Conservation (phyloP, 179 eudicot species). For the Beta lomatogona region DNA sequence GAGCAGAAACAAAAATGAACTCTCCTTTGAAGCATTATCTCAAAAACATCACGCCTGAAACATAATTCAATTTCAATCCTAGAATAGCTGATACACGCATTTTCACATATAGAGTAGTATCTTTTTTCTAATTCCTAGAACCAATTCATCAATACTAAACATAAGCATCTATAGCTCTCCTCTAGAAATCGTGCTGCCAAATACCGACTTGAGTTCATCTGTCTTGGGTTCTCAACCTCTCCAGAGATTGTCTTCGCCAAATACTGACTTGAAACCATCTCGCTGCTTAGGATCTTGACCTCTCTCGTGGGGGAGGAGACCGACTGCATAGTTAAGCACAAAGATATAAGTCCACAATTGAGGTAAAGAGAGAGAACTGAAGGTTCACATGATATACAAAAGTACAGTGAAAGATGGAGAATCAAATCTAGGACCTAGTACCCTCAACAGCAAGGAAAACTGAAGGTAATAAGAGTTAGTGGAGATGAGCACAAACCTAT, state of each 20-base stretch:
- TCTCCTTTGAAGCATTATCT: neutral
- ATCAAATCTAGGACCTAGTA: neutral
- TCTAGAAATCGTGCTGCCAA: conserved; percentile 12
- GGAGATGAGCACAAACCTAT: conserved; percentile 43
- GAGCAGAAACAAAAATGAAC: neutral
- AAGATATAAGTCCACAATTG: conserved; percentile 1
- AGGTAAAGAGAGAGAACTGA: neutral
- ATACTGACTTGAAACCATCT: neutral
- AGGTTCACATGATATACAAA: neutral
- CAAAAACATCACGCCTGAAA: conserved; percentile 7
- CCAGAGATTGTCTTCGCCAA: conserved; percentile 7
- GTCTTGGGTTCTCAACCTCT: conserved; percentile 18
- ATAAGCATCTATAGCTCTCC: neutral
- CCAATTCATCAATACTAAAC: neutral
- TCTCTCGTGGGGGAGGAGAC: conserved; percentile 52
- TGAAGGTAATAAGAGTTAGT: neutral
- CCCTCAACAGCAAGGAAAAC: neutral
- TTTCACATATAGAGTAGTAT: conserved; percentile 5
- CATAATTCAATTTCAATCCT: neutral
- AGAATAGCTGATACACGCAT: conserved; percentile 13
- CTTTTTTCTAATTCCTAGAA: neutral
- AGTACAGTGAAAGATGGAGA: neutral
- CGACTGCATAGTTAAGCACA: conserved; percentile 42
- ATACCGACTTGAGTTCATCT: neutral
- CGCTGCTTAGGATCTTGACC: conserved; percentile 26